Conservation (phyloP, 768 basidiomycete genomes). For the Pisolithus sp. region DNA sequence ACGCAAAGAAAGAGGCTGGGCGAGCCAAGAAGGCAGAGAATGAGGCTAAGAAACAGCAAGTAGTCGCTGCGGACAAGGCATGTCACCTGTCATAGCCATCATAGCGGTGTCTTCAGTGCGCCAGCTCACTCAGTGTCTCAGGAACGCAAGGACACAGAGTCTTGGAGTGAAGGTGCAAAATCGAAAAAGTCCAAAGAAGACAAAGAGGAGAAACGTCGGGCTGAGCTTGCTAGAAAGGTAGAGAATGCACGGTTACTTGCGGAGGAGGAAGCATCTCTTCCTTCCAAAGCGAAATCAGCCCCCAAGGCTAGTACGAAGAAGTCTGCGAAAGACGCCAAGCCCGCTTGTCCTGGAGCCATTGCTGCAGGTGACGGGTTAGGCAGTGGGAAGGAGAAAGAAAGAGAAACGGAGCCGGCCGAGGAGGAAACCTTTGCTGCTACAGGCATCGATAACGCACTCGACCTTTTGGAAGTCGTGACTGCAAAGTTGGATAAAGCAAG, state of each 20-base stretch:
- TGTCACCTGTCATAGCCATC: slow-evolving; percentile 7
- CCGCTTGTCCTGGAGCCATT: slow-evolving; percentile 81
- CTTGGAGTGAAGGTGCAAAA: slow-evolving; percentile 67
- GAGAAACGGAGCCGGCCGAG: slow-evolving; percentile 26
- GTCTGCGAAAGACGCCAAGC: slow-evolving; percentile 41
- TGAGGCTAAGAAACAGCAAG: slow-evolving; percentile 71
- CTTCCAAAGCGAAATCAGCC: slow-evolving; percentile 54
- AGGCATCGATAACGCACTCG: slow-evolving; percentile 86
- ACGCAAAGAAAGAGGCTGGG: slow-evolving; percentile 89
- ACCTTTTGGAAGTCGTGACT: slow-evolving; percentile 82
- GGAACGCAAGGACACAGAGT: slow-evolving; percentile 66
- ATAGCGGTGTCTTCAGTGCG: not conserved
- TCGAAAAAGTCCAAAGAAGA: slow-evolving; percentile 62
- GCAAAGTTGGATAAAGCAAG: slow-evolving; percentile 93
- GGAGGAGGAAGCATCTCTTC: slow-evolving; percentile 70
- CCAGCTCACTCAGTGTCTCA: slow-evolving; percentile 21
- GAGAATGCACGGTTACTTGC: slow-evolving; percentile 80
- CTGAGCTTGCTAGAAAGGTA: slow-evolving; percentile 79
- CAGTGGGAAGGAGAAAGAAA: slow-evolving; percentile 14
- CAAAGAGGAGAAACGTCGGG: slow-evolving; percentile 73
- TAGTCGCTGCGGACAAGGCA: slow-evolving; percentile 56
- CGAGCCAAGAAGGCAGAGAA: slow-evolving; percentile 90
- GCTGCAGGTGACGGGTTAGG: slow-evolving; percentile 59
- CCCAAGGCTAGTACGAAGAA: slow-evolving; percentile 63
- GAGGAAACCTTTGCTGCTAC: slow-evolving; percentile 74